phyloP scores from a whole-genome alignment of 2,329 filamentous ascomycete genomes.

The Exophiala oligosperma region DNA sequence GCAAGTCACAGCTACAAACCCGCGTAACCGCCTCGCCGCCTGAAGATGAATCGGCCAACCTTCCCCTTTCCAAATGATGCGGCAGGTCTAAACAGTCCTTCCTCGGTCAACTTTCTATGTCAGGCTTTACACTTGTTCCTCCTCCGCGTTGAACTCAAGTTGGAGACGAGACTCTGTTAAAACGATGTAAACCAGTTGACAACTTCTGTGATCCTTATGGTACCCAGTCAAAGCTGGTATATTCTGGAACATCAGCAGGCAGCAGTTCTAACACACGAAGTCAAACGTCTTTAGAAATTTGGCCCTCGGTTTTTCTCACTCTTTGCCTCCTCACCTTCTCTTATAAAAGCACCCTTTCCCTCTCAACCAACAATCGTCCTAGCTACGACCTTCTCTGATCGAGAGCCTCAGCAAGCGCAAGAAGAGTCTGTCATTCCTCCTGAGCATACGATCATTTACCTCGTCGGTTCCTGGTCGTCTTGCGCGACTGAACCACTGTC shows the following conservation, averaged over 20 bases:
- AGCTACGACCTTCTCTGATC: too few species aligned
- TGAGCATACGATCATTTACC: neutral
- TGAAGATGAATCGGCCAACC: neutral
- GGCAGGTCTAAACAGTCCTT: too few species aligned
- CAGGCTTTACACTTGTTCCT: neutral
- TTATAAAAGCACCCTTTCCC: neutral
- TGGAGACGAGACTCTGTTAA: constrained; percentile 1
- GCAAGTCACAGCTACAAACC: neutral
- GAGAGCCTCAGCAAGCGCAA: too few species aligned
- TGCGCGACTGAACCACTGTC: neutral
- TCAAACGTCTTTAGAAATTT: too few species aligned
- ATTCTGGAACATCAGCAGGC: too few species aligned
- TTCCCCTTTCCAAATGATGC: neutral
- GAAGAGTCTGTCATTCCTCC: neutral
- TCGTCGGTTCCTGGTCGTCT: neutral
- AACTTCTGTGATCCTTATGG: too few species aligned
- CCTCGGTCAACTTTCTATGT: too few species aligned
- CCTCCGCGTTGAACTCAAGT: constrained; percentile 4
- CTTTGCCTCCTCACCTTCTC: neutral
- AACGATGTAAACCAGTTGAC: too few species aligned
- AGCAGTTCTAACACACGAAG: too few species aligned
- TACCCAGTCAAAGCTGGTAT: too few species aligned
- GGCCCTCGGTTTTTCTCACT: neutral
- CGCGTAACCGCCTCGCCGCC: neutral
- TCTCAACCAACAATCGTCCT: neutral